phyloP scores from a whole-genome alignment of 108 stramenopile genomes.

The Cyclotella baltica region DNA sequence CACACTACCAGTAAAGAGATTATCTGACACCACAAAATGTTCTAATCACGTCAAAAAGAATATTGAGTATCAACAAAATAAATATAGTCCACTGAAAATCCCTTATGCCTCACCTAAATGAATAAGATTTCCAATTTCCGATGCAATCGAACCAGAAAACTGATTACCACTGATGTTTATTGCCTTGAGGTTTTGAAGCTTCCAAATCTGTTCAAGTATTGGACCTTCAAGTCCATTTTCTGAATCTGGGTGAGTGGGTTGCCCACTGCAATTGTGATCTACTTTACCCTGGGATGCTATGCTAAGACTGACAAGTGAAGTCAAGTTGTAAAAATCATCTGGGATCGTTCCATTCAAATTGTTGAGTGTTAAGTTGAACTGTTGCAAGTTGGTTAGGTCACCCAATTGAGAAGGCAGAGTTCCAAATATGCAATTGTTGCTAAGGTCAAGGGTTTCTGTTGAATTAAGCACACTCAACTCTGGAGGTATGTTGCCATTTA shows the following conservation, averaged over 20 bases:
- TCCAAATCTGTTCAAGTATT: slow-evolving; percentile 1
- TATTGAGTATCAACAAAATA: neutral
- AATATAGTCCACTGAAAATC: neutral
- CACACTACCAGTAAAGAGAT: neutral
- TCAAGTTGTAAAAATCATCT: neutral
- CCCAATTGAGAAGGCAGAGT: slow-evolving; percentile 10
- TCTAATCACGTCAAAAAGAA: neutral
- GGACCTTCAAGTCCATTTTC: neutral
- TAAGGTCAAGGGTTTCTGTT: neutral
- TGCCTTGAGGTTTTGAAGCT: neutral
- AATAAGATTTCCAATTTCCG: slow-evolving; percentile 1
- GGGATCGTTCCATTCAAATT: neutral
- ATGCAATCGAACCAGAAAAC: neutral
- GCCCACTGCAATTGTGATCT: neutral
- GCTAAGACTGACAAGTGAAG: neutral
- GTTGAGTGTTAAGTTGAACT: neutral
- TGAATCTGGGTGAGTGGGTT: neutral
- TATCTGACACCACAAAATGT: too few species aligned
- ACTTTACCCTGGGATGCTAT: neutral
- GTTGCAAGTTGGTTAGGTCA: neutral
- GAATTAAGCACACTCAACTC: neutral
- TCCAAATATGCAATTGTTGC: slow-evolving; percentile 11
- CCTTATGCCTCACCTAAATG: slow-evolving; percentile 6
- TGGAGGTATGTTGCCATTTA: neutral
- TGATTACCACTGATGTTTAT: neutral